Evolutionary conservation across 2,329 filamentous ascomycete genomes (phyloP).

Genomic region (Lasiodiplodia sp.): DNA sequence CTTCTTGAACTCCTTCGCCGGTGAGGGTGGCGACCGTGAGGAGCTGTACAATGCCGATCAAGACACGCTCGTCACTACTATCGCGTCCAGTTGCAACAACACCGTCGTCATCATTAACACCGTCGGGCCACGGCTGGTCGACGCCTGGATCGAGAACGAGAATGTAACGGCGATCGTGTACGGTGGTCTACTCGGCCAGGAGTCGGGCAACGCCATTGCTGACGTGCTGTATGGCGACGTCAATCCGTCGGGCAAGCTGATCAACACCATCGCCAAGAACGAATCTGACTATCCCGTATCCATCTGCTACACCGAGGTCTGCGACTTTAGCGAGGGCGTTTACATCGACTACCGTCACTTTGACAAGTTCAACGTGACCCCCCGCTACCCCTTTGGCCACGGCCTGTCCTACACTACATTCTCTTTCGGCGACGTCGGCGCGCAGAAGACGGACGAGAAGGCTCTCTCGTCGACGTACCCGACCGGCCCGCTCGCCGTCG

Average conservation of each 20-base stretch:
- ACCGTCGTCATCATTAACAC: constrained; percentile 70
- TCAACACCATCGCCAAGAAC: constrained; percentile 82
- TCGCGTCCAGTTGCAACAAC: constrained; percentile 69
- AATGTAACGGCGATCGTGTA: constrained; percentile 28
- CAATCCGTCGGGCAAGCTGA: constrained; percentile 80
- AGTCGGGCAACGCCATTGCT: constrained; percentile 81
- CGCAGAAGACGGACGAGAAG: constrained; percentile 34
- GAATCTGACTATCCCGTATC: constrained; percentile 67
- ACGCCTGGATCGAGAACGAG: constrained; percentile 26
- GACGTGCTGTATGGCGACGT: constrained; percentile 81
- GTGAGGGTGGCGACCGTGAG: constrained; percentile 26
- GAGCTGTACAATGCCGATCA: constrained; percentile 20
- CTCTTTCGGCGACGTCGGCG: constrained; percentile 34
- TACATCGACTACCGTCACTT: constrained; percentile 57
- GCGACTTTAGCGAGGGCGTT: constrained; percentile 48
- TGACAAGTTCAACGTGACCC: constrained; percentile 49
- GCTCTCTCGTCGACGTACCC: constrained; percentile 29
- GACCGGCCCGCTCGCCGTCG: constrained; percentile 31
- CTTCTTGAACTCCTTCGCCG: constrained; percentile 29
- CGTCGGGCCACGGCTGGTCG: constrained; percentile 21
- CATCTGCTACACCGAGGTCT: constrained; percentile 19
- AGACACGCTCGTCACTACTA: constrained; percentile 71
- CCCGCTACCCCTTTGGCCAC: constrained; percentile 36
- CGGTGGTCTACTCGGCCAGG: constrained; percentile 44
- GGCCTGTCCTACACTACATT: constrained; percentile 30